A percentile compares a stretch with the other conserved stretches of the same genome.
phyloP scores from a whole-genome alignment of 805 yeast genomes.

The Ascoidea rubescens region DNA sequence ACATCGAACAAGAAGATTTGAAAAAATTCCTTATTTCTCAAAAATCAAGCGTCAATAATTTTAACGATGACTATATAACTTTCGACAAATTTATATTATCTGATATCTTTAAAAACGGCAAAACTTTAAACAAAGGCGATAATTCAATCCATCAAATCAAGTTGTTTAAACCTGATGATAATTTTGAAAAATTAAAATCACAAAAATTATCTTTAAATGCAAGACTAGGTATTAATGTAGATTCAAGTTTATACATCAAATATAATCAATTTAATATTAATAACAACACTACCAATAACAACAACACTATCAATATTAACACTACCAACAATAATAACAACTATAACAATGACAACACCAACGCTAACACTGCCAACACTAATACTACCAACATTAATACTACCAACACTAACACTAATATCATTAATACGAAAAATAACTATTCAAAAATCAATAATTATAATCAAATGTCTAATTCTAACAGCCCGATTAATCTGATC shows the following conservation, averaged over 20 bases:
- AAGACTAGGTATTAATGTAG: conserved; percentile 25
- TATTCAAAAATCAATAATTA: not conserved
- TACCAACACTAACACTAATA: not conserved
- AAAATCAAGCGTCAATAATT: not conserved
- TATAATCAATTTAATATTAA: conserved; percentile 2
- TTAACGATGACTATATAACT: conserved; percentile 20
- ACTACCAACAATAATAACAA: not conserved
- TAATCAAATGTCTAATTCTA: not conserved
- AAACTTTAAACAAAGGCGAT: conserved; percentile 11
- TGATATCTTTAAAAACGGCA: conserved; percentile 35
- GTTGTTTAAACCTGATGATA: conserved; percentile 18
- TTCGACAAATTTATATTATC: conserved; percentile 37
- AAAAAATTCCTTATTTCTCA: conserved; percentile 11
- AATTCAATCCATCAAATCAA: too few relatives aligned
- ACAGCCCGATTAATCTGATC: conserved; percentile 7
- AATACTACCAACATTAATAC: conserved; percentile 12
- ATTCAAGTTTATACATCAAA: conserved; percentile 10
- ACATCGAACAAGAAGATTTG: too few relatives aligned
- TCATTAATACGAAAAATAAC: too few relatives aligned
- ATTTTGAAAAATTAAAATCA: conserved; percentile 30
- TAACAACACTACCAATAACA: too few relatives aligned
- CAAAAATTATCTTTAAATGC: conserved; percentile 31
- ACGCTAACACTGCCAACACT: not conserved
- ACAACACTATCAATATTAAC: too few relatives aligned
- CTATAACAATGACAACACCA: not conserved